These are phyloP conservation scores for Coprinopsis strossmayeri DNA, from an alignment of 768 basidiomycete genomes.

Conservation along the genomic window DNA sequence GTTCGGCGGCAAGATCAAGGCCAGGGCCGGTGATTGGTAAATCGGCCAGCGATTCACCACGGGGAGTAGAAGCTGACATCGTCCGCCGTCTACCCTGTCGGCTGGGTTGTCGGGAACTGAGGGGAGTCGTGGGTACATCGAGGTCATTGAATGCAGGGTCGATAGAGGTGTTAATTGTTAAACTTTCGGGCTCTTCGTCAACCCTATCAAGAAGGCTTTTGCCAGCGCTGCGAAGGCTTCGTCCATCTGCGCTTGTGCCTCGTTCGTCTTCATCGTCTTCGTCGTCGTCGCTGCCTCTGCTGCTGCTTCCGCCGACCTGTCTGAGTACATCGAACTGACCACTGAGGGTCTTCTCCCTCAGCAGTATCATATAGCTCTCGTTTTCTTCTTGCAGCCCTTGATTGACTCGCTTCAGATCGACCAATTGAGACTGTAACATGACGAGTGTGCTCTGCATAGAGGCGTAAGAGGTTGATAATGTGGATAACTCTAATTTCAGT, in stretches of 20 bases:
- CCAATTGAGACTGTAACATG: conserved; percentile 78
- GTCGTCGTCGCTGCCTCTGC: conserved; percentile 31
- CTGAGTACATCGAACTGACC: conserved; percentile 79
- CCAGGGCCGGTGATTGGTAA: conserved; percentile 86
- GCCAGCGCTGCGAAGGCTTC: conserved; percentile 50
- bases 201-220: conserved; percentile 59
- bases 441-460: conserved; percentile 80
- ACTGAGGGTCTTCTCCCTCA: conserved; percentile 85
- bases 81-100: conserved; percentile 45
- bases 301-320: conserved; percentile 49
- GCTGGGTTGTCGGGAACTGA: conserved; percentile 33
- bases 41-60: conserved; percentile 80
- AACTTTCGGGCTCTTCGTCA: conserved; percentile 48
- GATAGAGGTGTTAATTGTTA: conserved; percentile 23
- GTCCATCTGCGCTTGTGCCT: conserved; percentile 39
- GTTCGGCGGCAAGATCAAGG: conserved; percentile 84
- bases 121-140: conserved; percentile 23
- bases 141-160: conserved; percentile 29
- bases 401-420: conserved; percentile 86
- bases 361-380: conserved; percentile 91
- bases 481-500: conserved; percentile 76
- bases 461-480: conserved; percentile 77
- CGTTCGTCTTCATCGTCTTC: conserved; percentile 37
- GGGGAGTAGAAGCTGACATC: conserved; percentile 47
- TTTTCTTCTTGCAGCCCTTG: conserved; percentile 90